Conservation (phyloP, 2,329 filamentous ascomycete genomes). For the Microascus cirrosus region DNA sequence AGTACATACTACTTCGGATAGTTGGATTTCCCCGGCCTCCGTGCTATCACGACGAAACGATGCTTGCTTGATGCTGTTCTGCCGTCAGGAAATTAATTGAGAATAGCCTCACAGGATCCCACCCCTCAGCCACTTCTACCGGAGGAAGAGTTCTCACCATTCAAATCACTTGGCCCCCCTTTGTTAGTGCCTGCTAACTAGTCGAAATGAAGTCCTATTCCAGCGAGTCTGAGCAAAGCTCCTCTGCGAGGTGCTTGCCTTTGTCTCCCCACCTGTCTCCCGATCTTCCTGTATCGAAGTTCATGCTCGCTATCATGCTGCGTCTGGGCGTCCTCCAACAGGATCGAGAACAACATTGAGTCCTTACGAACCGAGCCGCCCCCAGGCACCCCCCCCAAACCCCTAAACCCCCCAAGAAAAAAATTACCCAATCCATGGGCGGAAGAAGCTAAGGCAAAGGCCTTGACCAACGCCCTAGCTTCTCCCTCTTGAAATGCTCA, state of each 20-base stretch:
- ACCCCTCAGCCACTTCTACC: not conserved
- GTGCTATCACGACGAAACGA: no score
- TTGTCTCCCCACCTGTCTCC: not conserved
- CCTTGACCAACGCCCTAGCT: constrained; percentile 46
- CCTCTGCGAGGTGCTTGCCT: not conserved
- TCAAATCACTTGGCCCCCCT: not conserved
- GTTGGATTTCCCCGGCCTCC: no score
- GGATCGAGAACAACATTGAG: not conserved
- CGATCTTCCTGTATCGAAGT: not conserved
- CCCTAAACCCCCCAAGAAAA: no score
- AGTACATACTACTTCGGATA: no score
- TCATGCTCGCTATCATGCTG: not conserved
- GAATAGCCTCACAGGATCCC: no score
- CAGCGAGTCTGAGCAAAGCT: no score
- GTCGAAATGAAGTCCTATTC: not conserved
- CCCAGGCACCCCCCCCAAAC: no score
- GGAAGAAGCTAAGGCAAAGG: not conserved
- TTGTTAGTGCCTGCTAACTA: not conserved
- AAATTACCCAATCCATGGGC: no score
- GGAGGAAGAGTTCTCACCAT: not conserved
- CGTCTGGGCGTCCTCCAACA: not conserved
- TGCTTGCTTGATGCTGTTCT: no score
- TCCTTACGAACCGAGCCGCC: not conserved
- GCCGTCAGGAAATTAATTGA: no score
- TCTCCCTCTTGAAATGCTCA: constrained; percentile 68